These are phyloP conservation scores for Mucor racemosus DNA, from an alignment of 371 early-diverging fungal species.

Conservation along the genomic window DNA sequence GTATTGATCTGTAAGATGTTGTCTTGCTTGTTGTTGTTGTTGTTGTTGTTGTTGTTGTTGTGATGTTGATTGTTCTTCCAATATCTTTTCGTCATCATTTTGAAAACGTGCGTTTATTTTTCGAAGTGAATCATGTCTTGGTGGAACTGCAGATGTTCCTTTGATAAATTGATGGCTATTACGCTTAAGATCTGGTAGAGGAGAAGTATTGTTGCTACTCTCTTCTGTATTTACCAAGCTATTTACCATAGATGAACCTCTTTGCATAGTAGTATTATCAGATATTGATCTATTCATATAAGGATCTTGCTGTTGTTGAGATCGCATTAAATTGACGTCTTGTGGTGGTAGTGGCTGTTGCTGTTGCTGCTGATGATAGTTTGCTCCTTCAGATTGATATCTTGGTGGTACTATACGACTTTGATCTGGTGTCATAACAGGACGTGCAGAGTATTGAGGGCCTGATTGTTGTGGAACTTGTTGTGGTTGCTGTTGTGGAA, in stretches of 20 bases:
- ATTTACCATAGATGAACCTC: slow-evolving; percentile 14
- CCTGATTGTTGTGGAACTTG: slow-evolving; percentile 6
- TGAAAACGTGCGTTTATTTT: background rate
- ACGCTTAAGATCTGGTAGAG: background rate
- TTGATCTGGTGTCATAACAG: background rate
- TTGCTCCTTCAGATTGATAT: slow-evolving; percentile 9
- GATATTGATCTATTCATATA: slow-evolving; percentile 12
- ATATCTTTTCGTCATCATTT: background rate
- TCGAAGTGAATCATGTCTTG: slow-evolving; percentile 20
- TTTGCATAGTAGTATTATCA: slow-evolving; percentile 11
- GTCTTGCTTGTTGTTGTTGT: background rate
- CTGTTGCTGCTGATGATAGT: slow-evolving; percentile 6
- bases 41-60: background rate
- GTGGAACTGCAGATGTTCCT: slow-evolving; percentile 7
- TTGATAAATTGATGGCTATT: background rate
- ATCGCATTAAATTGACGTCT: too few species aligned
- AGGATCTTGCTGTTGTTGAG: background rate
- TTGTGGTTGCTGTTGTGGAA: background rate
- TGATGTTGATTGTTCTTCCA: slow-evolving; percentile 1
- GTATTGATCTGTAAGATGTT: background rate
- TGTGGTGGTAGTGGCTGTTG: slow-evolving; percentile 4
- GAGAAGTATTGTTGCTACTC: background rate
- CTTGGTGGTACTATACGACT: slow-evolving; percentile 8
- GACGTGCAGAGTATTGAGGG: background rate
- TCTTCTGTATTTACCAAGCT: background rate